phyloP scores from a whole-genome alignment of 306 rosid genomes.

The Pterocarpus macrocarpus region DNA sequence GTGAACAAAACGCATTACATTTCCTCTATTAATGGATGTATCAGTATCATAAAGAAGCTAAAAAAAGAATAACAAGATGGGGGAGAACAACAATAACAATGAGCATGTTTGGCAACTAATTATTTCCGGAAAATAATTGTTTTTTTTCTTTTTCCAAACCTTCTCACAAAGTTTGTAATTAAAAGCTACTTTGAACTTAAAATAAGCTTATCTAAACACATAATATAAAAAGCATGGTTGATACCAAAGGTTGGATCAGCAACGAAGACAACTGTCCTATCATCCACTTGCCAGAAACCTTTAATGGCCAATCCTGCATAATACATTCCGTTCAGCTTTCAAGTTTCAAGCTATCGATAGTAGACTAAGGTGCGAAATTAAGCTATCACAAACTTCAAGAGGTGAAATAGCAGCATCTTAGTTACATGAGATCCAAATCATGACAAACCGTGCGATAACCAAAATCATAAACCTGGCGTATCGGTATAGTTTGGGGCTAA shows the following conservation, averaged over 20 bases:
- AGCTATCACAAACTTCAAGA: not conserved
- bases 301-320: constrained; percentile 87
- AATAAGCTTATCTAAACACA: not conserved
- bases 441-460: constrained; percentile 26
- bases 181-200: not conserved
- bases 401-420: too few species aligned
- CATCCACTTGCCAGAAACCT: constrained; percentile 98
- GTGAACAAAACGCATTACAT: constrained; percentile 35
- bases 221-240: constrained; percentile 18
- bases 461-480: constrained; percentile 72
- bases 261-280: constrained; percentile 92
- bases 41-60: too few species aligned
- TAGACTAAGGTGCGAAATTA: constrained; percentile 8
- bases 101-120: too few species aligned
- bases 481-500: constrained; percentile 95
- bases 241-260: constrained; percentile 98
- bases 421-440: not conserved
- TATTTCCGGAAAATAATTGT: too few species aligned
- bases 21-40: too few species aligned
- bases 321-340: not conserved
- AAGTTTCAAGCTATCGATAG: not conserved
- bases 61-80: too few species aligned
- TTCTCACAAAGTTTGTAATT: too few species aligned
- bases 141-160: too few species aligned
- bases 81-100: too few species aligned